Evolutionary conservation across 352 stramenopile species (phyloP), one percentile per base, ranked within the genome.

Genomic region (Phytophthora syringae): DNA sequence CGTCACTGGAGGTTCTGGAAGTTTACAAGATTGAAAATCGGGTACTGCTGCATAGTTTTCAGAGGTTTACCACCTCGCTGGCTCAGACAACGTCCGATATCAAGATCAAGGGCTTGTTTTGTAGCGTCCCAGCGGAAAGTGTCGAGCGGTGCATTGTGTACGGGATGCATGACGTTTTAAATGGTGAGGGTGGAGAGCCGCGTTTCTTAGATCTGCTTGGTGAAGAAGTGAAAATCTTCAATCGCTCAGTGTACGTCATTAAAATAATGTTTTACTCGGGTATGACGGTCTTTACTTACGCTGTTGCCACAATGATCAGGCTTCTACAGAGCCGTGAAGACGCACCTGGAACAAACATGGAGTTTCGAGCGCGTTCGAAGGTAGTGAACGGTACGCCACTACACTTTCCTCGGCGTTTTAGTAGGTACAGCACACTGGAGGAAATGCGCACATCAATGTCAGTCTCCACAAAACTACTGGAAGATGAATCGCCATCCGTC

Each of bases 1-100:
- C 28, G n/a, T 45, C 28, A 1, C 34, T 93, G n/a, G 64, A 92
- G n/a, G 84, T 95, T 7, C 54, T 84, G 22, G 79, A 89, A 27
- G 87, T 95, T 32, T 95, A 82, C 61, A 94, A 94, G 49, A 81
- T 95, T 53, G 85, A 94, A 48, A 93, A 95, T 53, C 64, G 66
- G 11, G 70, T 72, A 39, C 30, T 94, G 18, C 48, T 95, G 10
- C 56, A 83, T 25, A 59, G 52, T 9, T 94, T 94, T 34, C 84
- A 92, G 54, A 67, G 50, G 15, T 80, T 79, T 56, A 73, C 80
- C 21, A 54, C 39, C 12, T 48, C 61, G 1, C 42, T 80, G 5
- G 16, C 63, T 4, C 45, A 61, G 12, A 48, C 60, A 2, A 16
- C 30, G 0, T 24, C 44, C 0, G 65, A 72, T 11, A 58, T 70